Base-by-base conservation (phyloP, 1,139 yeast species). In the Wickerhamomyces sp. region DNA sequence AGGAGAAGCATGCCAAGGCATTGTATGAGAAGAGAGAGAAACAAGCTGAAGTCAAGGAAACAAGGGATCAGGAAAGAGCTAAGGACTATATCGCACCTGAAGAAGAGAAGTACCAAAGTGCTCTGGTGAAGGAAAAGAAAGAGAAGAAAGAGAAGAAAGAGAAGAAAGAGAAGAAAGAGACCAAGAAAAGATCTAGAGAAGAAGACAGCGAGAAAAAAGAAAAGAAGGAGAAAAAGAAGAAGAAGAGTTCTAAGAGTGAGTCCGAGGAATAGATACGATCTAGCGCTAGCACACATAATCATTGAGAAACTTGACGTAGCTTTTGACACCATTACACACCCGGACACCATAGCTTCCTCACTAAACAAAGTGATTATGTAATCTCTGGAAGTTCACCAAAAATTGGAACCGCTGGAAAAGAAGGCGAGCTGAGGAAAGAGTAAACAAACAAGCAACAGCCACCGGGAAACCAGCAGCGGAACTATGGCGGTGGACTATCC, bases 21-120 rank as follows among this genome's bases (percentile, higher is more conserved):
- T 65, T 81, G 48, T 81, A 80, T 43, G 89, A 83, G 52, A 86
- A 86, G 71, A 75, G 80, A 47, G 86, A 78, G 36, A 78, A 82
- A 56, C 93, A 89, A 57, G 78, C 73, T 37, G 88, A 76, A 45
- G 77, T 73, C 46, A 78, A 80, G 51, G 78, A 70, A 36, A 70
- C 68, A 39, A 81, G 75, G 58, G 79, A 79, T 47, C 68, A 68
- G 41, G 94, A 85, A 54, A 74, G 93, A 53, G 75, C 74, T 21
- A 78, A 84, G 64, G 93, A 81, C 46, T 89, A 75, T 54, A 75
- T 76, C 40, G 95, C 96, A 14, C 97, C 97, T 16, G 79, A 75
- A 50, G 96, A 88, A 60, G 73, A 66, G 26, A 64, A 54, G n/a
- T 73, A 77, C 39, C 55, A 49, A 29, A 51, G 44, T 32, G 34